These are phyloP conservation scores for Grosmannia huntii DNA, from an alignment of 2,329 filamentous ascomycete genomes.

Conservation along the genomic window DNA sequence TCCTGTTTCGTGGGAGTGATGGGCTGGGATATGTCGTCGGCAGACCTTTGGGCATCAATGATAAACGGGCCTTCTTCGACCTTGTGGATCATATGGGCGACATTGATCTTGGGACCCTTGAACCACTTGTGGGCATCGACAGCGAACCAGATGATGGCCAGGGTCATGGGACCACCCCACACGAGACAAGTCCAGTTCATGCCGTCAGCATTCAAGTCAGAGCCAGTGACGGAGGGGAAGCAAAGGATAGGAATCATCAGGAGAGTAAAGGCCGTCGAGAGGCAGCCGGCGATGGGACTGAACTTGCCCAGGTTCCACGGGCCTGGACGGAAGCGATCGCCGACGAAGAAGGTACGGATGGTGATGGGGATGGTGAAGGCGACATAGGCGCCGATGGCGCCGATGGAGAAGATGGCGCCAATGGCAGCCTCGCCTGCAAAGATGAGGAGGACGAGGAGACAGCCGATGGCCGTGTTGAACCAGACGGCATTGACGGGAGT, in stretches of 20 bases:
- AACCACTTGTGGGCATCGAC: conserved; percentile 56
- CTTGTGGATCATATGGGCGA: conserved; percentile 25
- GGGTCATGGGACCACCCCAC: conserved; percentile 50
- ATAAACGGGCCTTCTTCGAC: conserved; percentile 5
- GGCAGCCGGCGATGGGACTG: conserved; percentile 41
- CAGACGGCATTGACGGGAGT: conserved; percentile 62
- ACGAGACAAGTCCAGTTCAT: conserved; percentile 63
- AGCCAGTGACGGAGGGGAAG: conserved; percentile 44
- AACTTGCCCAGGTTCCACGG: conserved; percentile 56
- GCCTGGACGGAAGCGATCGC: conserved; percentile 49
- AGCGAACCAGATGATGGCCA: conserved; percentile 48
- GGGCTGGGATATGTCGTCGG: neutral
- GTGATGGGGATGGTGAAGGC: conserved; percentile 46
- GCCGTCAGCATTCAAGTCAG: conserved; percentile 30
- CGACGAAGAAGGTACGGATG: conserved; percentile 46
- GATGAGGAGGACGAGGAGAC: conserved; percentile 48
- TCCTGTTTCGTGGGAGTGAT: neutral
- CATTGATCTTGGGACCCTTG: conserved; percentile 56
- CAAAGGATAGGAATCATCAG: conserved; percentile 59
- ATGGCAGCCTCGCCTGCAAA: conserved; percentile 51
- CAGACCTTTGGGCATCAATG: conserved; percentile 7
- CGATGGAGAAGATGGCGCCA: conserved; percentile 57
- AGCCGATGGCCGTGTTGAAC: conserved; percentile 49
- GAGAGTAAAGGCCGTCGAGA: conserved; percentile 45
- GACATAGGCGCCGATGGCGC: conserved; percentile 54